Conservation (phyloP, 805 yeast species). For the Suhomyces pyralidae region DNA sequence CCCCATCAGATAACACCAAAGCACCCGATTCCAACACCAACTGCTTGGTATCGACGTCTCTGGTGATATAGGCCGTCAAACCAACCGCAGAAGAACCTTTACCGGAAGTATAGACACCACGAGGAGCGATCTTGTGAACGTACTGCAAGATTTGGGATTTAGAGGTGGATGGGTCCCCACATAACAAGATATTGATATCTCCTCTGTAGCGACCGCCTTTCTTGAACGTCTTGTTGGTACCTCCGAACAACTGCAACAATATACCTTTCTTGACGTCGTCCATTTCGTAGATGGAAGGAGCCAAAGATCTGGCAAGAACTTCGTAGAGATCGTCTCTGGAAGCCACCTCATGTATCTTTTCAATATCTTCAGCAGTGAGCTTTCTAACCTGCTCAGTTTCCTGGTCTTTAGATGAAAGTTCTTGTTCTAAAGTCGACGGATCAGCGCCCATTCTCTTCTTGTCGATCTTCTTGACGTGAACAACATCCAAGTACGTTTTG, state of each 20-base stretch:
- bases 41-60: slow-evolving; percentile 92
- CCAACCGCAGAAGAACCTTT: slow-evolving; percentile 99
- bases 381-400: slow-evolving; percentile 77
- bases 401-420: slow-evolving; percentile 57
- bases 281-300: slow-evolving; percentile 95
- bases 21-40: slow-evolving; percentile 96
- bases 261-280: slow-evolving; percentile 97
- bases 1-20: slow-evolving; percentile 92
- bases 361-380: slow-evolving; percentile 67
- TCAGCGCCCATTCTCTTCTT: slow-evolving; percentile 79
- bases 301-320: slow-evolving; percentile 80
- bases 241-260: slow-evolving; percentile 89
- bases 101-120: slow-evolving; percentile 98
- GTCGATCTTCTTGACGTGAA: slow-evolving; percentile 86
- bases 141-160: slow-evolving; percentile 93
- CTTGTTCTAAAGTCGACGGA: slow-evolving; percentile 53
- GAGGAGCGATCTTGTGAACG: slow-evolving; percentile 95
- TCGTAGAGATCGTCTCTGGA: slow-evolving; percentile 80
- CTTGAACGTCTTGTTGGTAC: slow-evolving; percentile 80
- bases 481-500: slow-evolving; percentile 92
- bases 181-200: slow-evolving; percentile 82
- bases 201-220: slow-evolving; percentile 97
- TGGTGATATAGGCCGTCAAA: slow-evolving; percentile 92
- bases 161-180: slow-evolving; percentile 98
- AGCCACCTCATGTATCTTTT: slow-evolving; percentile 57